phyloP scores from a whole-genome alignment of 2,329 filamentous ascomycete species.

The Cladosporium sp. region DNA sequence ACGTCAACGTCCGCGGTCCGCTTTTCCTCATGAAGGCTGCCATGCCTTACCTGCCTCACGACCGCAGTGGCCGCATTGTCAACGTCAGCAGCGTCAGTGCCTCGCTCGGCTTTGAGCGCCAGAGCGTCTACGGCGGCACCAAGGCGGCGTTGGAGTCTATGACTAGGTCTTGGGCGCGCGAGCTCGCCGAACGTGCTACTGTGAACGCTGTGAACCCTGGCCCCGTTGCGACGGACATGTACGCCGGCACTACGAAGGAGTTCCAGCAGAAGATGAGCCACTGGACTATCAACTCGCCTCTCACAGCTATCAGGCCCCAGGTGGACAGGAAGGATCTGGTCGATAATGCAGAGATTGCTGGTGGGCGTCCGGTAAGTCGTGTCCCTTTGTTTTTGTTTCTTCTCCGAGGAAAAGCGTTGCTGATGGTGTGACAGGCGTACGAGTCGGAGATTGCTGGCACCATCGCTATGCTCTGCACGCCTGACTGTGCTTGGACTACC shows the following conservation, averaged over 20 bases:
- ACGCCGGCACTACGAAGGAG: constrained; percentile 47
- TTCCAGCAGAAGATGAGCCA: constrained; percentile 56
- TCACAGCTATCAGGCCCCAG: constrained; percentile 54
- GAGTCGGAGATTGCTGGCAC: constrained; percentile 67
- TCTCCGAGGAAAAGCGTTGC: background rate
- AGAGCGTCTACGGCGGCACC: constrained; percentile 59
- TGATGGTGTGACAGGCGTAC: constrained; percentile 43
- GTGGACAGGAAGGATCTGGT: constrained; percentile 55
- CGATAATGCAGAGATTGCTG: constrained; percentile 36
- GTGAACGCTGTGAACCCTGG: constrained; percentile 63
- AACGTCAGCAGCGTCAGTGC: constrained; percentile 56
- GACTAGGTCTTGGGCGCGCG: constrained; percentile 62
- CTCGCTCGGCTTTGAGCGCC: constrained; percentile 51
- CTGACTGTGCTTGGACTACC: constrained; percentile 68
- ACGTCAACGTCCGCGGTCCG: constrained; percentile 76
- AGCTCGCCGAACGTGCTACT: constrained; percentile 55
- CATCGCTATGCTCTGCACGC: constrained; percentile 67
- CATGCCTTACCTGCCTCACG: constrained; percentile 60
- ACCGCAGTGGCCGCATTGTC: constrained; percentile 60
- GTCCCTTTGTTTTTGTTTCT: constrained; percentile 18
- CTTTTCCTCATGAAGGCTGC: constrained; percentile 70
- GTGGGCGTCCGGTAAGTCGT: constrained; percentile 45
- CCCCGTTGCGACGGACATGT: constrained; percentile 63
- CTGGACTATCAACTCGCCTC: constrained; percentile 58
- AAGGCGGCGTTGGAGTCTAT: constrained; percentile 63